phyloP scores from a whole-genome alignment of 805 yeast genomes.

The Teunomyces funiuensis region DNA sequence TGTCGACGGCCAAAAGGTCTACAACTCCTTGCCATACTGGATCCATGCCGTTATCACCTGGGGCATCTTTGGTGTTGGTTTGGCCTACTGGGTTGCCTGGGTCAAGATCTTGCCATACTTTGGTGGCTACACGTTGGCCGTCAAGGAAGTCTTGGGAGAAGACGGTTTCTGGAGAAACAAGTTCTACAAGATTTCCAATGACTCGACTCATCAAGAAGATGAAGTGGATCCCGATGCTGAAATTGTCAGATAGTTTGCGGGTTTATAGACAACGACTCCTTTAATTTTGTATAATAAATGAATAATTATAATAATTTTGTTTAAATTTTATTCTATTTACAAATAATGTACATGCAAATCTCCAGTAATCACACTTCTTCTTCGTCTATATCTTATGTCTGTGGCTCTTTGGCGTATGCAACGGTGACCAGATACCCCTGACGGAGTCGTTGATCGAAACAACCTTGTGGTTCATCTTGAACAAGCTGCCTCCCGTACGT shows the following conservation, averaged over 20 bases:
- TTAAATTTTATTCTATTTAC: constrained; percentile 5
- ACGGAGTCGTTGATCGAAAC: constrained; percentile 77
- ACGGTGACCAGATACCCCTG: constrained; percentile 97
- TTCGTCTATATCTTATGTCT: constrained; percentile 36
- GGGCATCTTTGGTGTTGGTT: constrained; percentile 69
- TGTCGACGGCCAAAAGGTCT: constrained; percentile 60
- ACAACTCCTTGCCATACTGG: constrained; percentile 71
- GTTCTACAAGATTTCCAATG: constrained; percentile 41
- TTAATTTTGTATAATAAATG: background rate
- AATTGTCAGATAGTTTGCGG: background rate
- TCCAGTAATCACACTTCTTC: too few relatives aligned
- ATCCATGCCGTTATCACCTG: constrained; percentile 80
- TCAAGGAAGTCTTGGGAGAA: constrained; percentile 55
- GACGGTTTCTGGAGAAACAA: constrained; percentile 76
- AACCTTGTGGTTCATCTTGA: constrained; percentile 71
- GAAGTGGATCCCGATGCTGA: constrained; percentile 2
- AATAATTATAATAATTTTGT: background rate
- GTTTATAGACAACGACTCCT: background rate
- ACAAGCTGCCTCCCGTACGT: constrained; percentile 65
- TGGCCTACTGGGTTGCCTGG: constrained; percentile 67
- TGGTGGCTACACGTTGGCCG: constrained; percentile 52
- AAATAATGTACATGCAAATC: constrained; percentile 1
- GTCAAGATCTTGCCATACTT: constrained; percentile 53
- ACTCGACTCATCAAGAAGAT: constrained; percentile 10
- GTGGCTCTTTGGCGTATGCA: constrained; percentile 59